These are phyloP conservation scores for Ophiostoma piceae DNA, from an alignment of 2,329 filamentous ascomycete genomes.

Conservation along the genomic window DNA sequence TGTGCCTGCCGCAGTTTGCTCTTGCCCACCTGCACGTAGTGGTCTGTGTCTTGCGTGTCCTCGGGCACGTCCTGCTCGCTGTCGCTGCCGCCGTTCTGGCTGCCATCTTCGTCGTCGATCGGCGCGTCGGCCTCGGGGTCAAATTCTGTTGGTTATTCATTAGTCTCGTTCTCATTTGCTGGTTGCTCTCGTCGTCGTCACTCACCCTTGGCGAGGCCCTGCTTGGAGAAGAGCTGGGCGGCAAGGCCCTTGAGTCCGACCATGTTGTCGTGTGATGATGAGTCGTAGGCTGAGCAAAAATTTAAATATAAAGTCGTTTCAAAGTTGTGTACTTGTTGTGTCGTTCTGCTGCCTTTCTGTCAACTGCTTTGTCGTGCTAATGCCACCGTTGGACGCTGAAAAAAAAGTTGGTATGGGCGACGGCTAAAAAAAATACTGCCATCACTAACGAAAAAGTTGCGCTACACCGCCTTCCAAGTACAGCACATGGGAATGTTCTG, in stretches of 20 bases:
- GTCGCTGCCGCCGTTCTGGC: slow-evolving; percentile 39
- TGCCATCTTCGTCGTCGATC: slow-evolving; percentile 50
- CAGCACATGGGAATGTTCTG: slow-evolving; percentile 18
- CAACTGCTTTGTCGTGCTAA: not conserved
- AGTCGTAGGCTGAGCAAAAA: not conserved
- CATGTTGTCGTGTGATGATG: slow-evolving; percentile 38
- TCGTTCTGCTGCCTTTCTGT: not conserved
- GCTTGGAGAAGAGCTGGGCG: slow-evolving; percentile 57
- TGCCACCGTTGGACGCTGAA: not conserved
- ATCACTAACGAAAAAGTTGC: slow-evolving; percentile 22
- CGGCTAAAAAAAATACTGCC: slow-evolving; percentile 21
- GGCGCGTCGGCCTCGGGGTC: slow-evolving; percentile 68
- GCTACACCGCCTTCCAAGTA: slow-evolving; percentile 24
- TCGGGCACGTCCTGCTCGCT: slow-evolving; percentile 47
- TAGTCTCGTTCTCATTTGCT: not conserved
- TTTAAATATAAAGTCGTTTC: too few relatives aligned
- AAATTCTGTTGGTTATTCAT: slow-evolving; percentile 53
- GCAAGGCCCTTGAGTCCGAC: slow-evolving; percentile 46
- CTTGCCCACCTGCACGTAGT: slow-evolving; percentile 79
- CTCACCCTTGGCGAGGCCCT: slow-evolving; percentile 57
- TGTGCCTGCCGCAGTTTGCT: slow-evolving; percentile 76
- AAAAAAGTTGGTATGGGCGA: slow-evolving; percentile 18
- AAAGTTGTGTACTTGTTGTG: not conserved
- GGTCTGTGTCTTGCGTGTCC: slow-evolving; percentile 66
- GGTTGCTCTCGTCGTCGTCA: not conserved